Base-by-base conservation (phyloP, 352 stramenopile species). In the Pythium periplocum region DNA sequence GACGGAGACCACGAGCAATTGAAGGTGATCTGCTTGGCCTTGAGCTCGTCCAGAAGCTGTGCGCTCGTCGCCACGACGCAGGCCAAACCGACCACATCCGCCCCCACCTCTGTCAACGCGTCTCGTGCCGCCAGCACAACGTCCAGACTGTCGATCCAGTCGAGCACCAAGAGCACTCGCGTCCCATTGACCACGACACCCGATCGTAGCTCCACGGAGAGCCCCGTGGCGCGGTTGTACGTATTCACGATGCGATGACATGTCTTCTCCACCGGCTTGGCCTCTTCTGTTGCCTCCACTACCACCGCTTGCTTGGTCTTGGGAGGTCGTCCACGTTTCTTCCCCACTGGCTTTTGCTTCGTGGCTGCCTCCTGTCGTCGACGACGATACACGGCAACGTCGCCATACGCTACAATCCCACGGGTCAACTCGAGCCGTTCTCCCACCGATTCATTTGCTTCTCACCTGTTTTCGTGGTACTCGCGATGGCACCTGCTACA, bases 81-180 rank as follows among this genome's bases (percentile, higher is more conserved):
- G 45, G 59, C 68, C 38, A 71, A 64, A 6, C 78, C 78, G 7
- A 83, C 64, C 1, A 86, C 73, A 17, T 87, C 78, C 4, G 54
- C 67, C 0, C 71, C 73, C 4, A 76, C 38, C 12, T 58, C 51
- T 17, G 61, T 55, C 2, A 89, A 53, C 8, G 68, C 75, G 41
- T 83, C 65, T 11, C 58, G 62, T 2, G 63, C 76, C 31, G 74
- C 75, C 1, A 86, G 55, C 31, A 86, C 51, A 4, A 52, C 51
- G 34, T 85, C 70, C 9, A 55, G 64, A 6, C 70, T 55, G 45
- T 72, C 72, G n/a, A 89, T 64, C 74, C 70, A 89, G 55, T 89
- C 78, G 6, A 59, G 39, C 4, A 86, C 72, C 68, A 59, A 37
- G 42, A 65, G 26, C 12, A 60, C 38, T 30, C 52, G 58, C 33